Evolutionary conservation across 169 alveolate species (phyloP), one percentile per base, ranked within the genome.

Genomic region (Eimeria maxima): DNA sequence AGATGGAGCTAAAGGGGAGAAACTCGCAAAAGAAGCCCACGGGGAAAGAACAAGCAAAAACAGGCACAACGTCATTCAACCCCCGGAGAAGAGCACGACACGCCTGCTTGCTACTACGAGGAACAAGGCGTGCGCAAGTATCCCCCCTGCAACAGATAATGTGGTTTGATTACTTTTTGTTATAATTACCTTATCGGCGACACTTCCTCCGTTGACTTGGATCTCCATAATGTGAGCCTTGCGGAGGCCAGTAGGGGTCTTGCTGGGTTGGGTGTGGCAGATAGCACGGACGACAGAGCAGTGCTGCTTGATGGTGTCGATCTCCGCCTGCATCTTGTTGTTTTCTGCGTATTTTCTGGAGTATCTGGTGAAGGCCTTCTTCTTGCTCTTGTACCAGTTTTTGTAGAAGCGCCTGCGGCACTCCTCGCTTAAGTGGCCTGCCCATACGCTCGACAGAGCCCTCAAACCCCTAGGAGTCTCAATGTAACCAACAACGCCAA

Each of bases 151-250:
- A 11, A 24, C n/a, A 60, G 11, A 16, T 11, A 14, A 0, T 60
- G 20, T 18, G 18, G 20, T 3, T 27, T 27, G 1, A 29, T 22
- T 27, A 0, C 97, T 55, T 1, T 33, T 0, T 33, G 38, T 33
- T 33, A 33, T 1, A 33, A 33, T 33, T 47, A 98, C 99, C 98
- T 99, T 99, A n/a, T 99, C 99, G 18, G 98, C 98, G 67, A 99
- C 98, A 76, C 83, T 33, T 1, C 99, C 99, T 63, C 99, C 99
- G 97, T 99, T 99, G 95, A 99, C 99, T 97, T 99, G 99, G 97
- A 99, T 98, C 98, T 99, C 99, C 98, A 99, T 98, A 96, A 99
- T 98, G 97, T 99, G 99, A 53, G 99, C 99, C 98, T 99, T 99
- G 97, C 99, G 98, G 98, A 98, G 97, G 90, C 99, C 98, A 93